Evolutionary conservation across 2,329 filamentous ascomycete species (phyloP).

Genomic region (Arachnomyces sp.): DNA sequence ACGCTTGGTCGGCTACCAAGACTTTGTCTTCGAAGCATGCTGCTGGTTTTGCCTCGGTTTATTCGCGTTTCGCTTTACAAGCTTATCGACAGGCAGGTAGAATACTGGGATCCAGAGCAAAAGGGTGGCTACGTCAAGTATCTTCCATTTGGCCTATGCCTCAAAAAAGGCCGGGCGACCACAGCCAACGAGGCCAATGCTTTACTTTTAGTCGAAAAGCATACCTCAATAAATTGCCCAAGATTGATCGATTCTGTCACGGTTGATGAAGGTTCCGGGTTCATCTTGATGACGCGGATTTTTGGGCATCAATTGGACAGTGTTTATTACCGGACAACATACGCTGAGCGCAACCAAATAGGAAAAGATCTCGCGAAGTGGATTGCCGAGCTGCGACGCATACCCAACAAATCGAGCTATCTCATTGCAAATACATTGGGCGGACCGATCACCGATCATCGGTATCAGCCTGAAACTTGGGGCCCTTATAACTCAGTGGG

Average conservation of each 20-base stretch:
- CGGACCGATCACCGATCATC: conserved; percentile 6
- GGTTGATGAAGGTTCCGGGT: conserved; percentile 7
- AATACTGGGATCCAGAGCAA: conserved; percentile 5
- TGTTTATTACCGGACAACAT: conserved; percentile 7
- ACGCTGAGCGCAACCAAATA: conserved; percentile 10
- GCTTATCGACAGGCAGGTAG: conserved; percentile 2
- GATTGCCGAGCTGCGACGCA: conserved; percentile 8
- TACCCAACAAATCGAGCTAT: conserved; percentile 8
- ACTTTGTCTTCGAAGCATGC: neutral
- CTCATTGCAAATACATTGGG: conserved; percentile 9
- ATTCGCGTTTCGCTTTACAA: conserved; percentile 5
- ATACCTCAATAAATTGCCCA: conserved; percentile 10
- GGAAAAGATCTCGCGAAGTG: conserved; percentile 10
- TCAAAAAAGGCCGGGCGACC: conserved; percentile 4
- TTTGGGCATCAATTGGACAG: conserved; percentile 4
- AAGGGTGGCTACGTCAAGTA: conserved; percentile 2
- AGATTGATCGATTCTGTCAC: conserved; percentile 11
- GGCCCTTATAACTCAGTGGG: conserved; percentile 9
- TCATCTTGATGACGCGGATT: conserved; percentile 10
- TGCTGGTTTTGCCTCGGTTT: conserved; percentile 1
- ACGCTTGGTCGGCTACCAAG: neutral
- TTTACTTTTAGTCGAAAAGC: conserved; percentile 7
- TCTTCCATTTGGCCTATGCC: conserved; percentile 10
- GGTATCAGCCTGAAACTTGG: conserved; percentile 4
- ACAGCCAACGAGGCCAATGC: conserved; percentile 11